Evolutionary conservation across 345 rosid species (phyloP).

Genomic region (Isatis tinctoria): DNA sequence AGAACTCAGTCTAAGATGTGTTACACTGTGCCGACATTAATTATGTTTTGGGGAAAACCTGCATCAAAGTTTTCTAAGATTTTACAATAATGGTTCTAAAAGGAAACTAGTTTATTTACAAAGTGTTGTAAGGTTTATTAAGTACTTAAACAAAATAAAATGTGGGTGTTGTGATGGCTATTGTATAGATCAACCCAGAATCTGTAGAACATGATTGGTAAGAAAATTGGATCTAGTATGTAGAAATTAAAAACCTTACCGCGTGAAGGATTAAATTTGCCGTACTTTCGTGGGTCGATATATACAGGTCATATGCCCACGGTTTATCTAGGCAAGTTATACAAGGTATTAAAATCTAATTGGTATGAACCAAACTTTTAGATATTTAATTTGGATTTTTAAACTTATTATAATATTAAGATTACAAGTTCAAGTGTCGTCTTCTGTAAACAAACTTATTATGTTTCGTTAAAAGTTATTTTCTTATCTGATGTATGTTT

Average conservation of each 20-base stretch:
- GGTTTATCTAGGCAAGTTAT: no score
- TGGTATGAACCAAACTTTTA: not conserved
- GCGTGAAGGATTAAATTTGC: not conserved
- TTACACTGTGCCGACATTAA: not conserved
- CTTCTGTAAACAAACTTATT: not conserved
- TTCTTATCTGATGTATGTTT: not conserved
- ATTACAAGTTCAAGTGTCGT: no score
- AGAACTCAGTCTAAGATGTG: not conserved
- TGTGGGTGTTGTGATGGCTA: not conserved
- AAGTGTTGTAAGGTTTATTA: no score
- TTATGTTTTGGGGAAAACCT: not conserved
- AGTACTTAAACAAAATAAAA: not conserved
- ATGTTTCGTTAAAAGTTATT: not conserved
- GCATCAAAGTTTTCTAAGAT: not conserved
- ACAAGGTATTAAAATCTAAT: not conserved
- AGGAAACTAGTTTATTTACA: not conserved
- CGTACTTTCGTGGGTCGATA: not conserved
- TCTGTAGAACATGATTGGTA: not conserved
- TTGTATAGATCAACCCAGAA: not conserved
- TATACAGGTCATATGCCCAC: no score
- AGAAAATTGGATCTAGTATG: not conserved
- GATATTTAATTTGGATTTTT: no score
- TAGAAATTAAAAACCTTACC: not conserved
- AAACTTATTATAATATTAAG: no score
- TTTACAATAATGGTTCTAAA: not conserved